phyloP scores from a whole-genome alignment of 345 rosid species.

The Eutrema heterophyllum region DNA sequence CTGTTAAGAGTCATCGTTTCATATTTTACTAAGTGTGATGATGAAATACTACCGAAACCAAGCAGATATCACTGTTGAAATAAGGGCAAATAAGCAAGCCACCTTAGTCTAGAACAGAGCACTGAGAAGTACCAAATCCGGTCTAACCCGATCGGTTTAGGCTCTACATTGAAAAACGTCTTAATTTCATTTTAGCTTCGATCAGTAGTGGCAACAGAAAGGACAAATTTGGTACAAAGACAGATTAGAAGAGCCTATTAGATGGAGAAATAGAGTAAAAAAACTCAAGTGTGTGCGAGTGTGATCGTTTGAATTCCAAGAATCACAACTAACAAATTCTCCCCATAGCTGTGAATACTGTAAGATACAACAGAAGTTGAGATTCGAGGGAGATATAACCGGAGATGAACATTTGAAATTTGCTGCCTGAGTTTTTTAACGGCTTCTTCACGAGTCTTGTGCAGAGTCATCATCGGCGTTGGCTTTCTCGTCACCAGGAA shows the following conservation, averaged over 20 bases:
- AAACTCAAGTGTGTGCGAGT: background rate
- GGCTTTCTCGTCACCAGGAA: constrained; percentile 45
- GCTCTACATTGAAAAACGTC: background rate
- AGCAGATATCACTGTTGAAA: background rate
- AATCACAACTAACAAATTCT: background rate
- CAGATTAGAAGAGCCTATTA: constrained; percentile 6
- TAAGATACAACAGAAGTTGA: constrained; percentile 7
- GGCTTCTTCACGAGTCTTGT: constrained; percentile 37
- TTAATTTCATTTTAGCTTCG: background rate
- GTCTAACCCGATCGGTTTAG: background rate
- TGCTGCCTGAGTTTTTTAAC: background rate
- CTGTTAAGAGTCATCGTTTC: background rate
- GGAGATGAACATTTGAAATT: background rate
- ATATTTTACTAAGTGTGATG: background rate
- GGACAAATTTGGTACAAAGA: background rate
- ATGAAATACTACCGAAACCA: background rate
- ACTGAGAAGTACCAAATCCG: background rate
- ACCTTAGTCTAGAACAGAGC: background rate
- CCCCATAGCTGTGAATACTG: background rate
- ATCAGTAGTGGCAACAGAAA: background rate
- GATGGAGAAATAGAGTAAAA: background rate
- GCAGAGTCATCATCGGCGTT: constrained; percentile 17
- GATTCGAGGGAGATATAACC: background rate
- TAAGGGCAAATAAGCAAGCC: background rate
- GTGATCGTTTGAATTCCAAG: background rate